Percentiles rank a stretch among this genome's conserved stretches.
Conservation (phyloP, 2,329 filamentous ascomycete genomes). For the Cadophora gregata region DNA sequence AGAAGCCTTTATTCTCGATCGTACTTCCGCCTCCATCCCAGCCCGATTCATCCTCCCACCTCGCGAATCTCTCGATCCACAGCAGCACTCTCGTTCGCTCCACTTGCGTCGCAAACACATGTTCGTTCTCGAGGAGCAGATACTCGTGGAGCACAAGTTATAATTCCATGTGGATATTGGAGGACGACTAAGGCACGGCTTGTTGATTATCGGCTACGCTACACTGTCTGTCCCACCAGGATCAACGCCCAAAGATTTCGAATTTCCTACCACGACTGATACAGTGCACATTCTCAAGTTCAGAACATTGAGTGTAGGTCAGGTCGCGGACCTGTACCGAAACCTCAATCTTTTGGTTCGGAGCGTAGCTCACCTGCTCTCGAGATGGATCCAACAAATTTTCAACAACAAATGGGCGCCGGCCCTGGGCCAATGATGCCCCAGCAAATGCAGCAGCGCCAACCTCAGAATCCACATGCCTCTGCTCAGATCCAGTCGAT, state of each 20-base stretch:
- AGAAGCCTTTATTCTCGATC: neutral
- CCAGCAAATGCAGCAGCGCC: slow-evolving; percentile 29
- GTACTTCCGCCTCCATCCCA: neutral
- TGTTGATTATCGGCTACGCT: slow-evolving; percentile 38
- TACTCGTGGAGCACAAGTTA: slow-evolving; percentile 38
- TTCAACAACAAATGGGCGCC: slow-evolving; percentile 43
- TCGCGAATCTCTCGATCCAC: neutral
- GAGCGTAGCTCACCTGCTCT: slow-evolving; percentile 39
- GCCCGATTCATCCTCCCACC: neutral
- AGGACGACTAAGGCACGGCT: slow-evolving; percentile 36
- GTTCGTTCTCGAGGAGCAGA: slow-evolving; percentile 28
- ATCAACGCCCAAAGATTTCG: neutral
- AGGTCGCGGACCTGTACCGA: slow-evolving; percentile 36
- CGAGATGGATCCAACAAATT: slow-evolving; percentile 43
- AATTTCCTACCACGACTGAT: neutral
- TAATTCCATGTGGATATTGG: slow-evolving; percentile 40
- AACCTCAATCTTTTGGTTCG: slow-evolving; percentile 30
- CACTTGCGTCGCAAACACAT: slow-evolving; percentile 38
- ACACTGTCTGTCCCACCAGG: slow-evolving; percentile 23
- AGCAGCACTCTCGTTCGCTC: slow-evolving; percentile 27
- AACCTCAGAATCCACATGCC: slow-evolving; percentile 24
- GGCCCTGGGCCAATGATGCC: slow-evolving; percentile 39
- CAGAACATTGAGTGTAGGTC: neutral
- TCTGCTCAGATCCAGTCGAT: slow-evolving; percentile 37
- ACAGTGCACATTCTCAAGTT: slow-evolving; percentile 1